Evolutionary conservation across 73 alveolate genomes (phyloP), one percentile per base, ranked within the genome.

Genomic region (Strombidium stylifer): DNA sequence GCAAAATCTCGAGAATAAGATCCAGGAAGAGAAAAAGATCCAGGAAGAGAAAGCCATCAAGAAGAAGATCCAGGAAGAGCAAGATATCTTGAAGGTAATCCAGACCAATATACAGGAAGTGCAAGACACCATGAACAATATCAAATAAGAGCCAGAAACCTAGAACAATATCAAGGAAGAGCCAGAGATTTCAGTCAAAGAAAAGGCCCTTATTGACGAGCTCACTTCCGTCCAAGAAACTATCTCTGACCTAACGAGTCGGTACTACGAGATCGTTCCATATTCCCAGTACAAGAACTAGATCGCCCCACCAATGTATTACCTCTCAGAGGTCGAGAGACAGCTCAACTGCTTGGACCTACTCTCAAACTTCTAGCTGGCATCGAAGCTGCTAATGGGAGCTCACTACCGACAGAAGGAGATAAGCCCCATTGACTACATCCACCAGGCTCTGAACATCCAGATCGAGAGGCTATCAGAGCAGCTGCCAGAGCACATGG

Each of bases 401-500:
- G 97, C 99, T 2, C 81, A 62, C 27, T 44, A 53, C 42, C 74
- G 73, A 37, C 40, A 71, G 55, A 16, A 69, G 20, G 66, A 66
- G 25, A 81, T 84, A 32, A 87, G 93, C 81, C 99, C 99, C 37
- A 72, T 89, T 45, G 97, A 93, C 61, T 95, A 95, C 73, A 64
- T 91, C 25, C 84, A 70, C 64, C 45, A 83, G 50, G 83, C 96
- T 0, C 74, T 94, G 34, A 84, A 91, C 59, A 73, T 94, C 7
- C 47, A 83, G 69, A 70, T 92, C 55, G 87, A 85, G 18, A 46
- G 77, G 36, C 72, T 87, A 5, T 60, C 39, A 6, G 58, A 53
- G 58, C 70, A 75, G 26, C 32, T 77, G 16, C 81, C 90, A 11
- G 98, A 91, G 64, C 82, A 26, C 70, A 75, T 71, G 32, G 70